Conservation (phyloP, 352 stramenopile genomes). For the Thalassiosira allenii region DNA sequence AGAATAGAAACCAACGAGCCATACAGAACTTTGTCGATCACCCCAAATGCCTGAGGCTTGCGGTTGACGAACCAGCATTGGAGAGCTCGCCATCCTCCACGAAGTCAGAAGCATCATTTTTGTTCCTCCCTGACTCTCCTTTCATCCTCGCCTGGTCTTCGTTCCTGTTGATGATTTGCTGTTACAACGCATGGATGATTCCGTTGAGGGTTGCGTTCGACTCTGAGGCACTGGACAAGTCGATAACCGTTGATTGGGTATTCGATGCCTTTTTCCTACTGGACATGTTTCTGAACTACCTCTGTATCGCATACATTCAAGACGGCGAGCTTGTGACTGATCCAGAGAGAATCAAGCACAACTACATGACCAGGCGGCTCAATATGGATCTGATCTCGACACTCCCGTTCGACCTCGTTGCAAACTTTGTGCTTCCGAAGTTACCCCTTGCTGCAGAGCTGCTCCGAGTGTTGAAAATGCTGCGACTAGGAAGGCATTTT, state of each 20-base stretch:
- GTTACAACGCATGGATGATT: slow-evolving; percentile 77
- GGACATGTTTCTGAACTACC: slow-evolving; percentile 67
- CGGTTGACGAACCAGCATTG: slow-evolving; percentile 3
- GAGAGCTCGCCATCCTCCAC: not conserved
- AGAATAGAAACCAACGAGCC: slow-evolving; percentile 32
- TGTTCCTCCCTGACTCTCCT: slow-evolving; percentile 22
- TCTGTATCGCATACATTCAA: slow-evolving; percentile 49
- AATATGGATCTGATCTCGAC: slow-evolving; percentile 62
- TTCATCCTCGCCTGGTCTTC: slow-evolving; percentile 62
- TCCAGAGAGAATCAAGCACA: slow-evolving; percentile 37
- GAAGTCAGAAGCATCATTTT: slow-evolving; percentile 34
- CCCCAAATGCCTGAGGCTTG: slow-evolving; percentile 45
- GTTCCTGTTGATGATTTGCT: slow-evolving; percentile 62
- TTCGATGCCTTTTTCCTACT: slow-evolving; percentile 69
- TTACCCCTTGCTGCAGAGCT: slow-evolving; percentile 21
- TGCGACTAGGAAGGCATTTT: slow-evolving; percentile 57
- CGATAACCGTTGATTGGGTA: slow-evolving; percentile 61
- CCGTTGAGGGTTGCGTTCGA: slow-evolving; percentile 73
- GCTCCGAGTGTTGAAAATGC: slow-evolving; percentile 59
- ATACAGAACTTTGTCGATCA: slow-evolving; percentile 43
- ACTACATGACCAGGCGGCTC: slow-evolving; percentile 51
- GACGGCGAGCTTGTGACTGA: slow-evolving; percentile 67
- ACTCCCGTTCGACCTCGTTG: slow-evolving; percentile 55
- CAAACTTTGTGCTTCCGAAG: slow-evolving; percentile 29
- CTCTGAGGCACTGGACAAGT: slow-evolving; percentile 23